A percentile compares a stretch with the other conserved stretches of the same genome.
Conservation (phyloP, 805 yeast genomes). For the Candida incommunis region DNA sequence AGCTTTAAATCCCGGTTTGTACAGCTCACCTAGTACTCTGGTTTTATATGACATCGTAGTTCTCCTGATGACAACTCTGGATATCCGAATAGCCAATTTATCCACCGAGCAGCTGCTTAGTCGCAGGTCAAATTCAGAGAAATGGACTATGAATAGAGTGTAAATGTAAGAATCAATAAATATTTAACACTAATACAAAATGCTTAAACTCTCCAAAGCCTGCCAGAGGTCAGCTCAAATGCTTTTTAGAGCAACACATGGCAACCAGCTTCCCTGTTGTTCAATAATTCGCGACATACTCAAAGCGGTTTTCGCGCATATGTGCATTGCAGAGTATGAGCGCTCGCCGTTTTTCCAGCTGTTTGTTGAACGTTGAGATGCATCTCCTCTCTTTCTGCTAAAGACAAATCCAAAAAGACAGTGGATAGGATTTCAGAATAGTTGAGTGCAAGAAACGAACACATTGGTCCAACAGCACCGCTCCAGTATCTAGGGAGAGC, state of each 20-base stretch:
- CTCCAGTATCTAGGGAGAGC: constrained; percentile 22
- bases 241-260: too few species aligned
- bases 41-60: constrained; percentile 42
- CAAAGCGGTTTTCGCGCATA: neutral
- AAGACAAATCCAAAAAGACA: neutral
- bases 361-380: neutral
- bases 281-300: too few species aligned
- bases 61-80: too few species aligned
- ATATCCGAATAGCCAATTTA: too few species aligned
- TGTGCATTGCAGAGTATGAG: neutral
- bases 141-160: too few species aligned
- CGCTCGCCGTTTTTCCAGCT: neutral
- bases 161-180: too few species aligned
- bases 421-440: neutral
- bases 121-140: too few species aligned
- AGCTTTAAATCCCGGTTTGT: constrained; percentile 87
- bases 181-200: too few species aligned
- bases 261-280: too few species aligned
- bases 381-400: neutral
- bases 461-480: constrained; percentile 17
- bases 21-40: constrained; percentile 90
- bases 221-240: too few species aligned
- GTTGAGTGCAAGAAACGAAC: neutral
- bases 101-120: too few species aligned
- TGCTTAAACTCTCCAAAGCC: too few species aligned